Conservation (phyloP, 2,329 filamentous ascomycete genomes). For the Botryotinia globosa region DNA sequence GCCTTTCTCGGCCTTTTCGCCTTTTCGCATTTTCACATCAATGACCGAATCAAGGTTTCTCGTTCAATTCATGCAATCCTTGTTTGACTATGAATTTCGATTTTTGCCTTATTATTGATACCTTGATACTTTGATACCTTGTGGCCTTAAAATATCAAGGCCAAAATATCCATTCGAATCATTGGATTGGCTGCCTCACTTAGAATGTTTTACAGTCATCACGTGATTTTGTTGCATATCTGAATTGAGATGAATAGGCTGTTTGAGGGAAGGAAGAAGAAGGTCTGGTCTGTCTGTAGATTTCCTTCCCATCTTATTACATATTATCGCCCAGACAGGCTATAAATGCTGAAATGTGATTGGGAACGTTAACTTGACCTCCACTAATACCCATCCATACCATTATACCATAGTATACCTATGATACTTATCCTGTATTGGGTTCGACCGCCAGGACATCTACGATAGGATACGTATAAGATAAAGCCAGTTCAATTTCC, state of each 20-base stretch:
- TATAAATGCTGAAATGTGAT: background rate
- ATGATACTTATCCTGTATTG: background rate
- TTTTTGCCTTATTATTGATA: background rate
- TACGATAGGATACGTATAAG: too few species aligned
- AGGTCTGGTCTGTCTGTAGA: too few species aligned
- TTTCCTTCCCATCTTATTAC: too few species aligned
- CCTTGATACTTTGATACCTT: too few species aligned
- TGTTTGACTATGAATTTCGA: background rate
- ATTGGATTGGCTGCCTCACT: too few species aligned
- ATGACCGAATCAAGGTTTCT: constrained; percentile 1
- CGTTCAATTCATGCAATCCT: background rate
- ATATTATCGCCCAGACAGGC: background rate
- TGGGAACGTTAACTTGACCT: background rate
- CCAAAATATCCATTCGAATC: too few species aligned
- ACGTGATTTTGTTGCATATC: constrained; percentile 12
- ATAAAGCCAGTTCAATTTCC: background rate
- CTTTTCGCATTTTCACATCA: background rate
- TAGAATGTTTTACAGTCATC: background rate
- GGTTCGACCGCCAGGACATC: background rate
- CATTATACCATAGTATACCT: too few species aligned
- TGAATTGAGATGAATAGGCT: constrained; percentile 9
- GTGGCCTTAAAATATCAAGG: too few species aligned
- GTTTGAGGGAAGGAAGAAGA: background rate
- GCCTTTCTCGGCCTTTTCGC: background rate
- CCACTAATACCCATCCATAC: background rate